phyloP scores from a whole-genome alignment of 495 filamentous ascomycete genomes.

The Oidiodendron maius region DNA sequence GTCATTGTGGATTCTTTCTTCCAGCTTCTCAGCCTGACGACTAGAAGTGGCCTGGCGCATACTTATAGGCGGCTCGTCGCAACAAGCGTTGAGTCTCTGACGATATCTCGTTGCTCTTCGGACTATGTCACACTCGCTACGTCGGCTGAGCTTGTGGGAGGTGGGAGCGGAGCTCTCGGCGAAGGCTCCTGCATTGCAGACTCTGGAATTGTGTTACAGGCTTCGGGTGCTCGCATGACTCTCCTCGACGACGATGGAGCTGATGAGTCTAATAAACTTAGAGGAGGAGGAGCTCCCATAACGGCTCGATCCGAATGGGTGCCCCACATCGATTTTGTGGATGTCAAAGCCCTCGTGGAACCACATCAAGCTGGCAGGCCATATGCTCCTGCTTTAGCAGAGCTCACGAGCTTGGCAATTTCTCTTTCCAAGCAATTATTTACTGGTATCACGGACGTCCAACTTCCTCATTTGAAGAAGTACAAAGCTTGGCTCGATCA shows the following conservation, averaged over 20 bases:
- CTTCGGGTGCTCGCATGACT: background rate
- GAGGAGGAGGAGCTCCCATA: too few species aligned
- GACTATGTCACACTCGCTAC: background rate
- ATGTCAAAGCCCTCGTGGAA: background rate
- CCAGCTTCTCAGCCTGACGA: background rate
- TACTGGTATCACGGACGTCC: too few species aligned
- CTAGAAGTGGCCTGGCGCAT: background rate
- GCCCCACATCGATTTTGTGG: conserved; percentile 5
- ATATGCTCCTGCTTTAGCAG: background rate
- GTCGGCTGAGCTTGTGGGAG: background rate
- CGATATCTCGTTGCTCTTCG: background rate
- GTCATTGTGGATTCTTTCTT: background rate
- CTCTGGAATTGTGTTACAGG: background rate
- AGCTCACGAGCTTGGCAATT: background rate
- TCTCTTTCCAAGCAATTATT: too few species aligned
- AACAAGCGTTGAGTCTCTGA: background rate
- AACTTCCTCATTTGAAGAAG: conserved; percentile 8
- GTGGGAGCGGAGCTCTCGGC: background rate
- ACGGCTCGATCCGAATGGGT: conserved; percentile 2
- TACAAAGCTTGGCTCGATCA: conserved; percentile 1
- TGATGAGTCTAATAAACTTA: conserved; percentile 21
- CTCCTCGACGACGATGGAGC: background rate
- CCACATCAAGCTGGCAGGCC: background rate
- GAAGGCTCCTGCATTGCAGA: background rate
- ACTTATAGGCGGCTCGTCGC: background rate